Conservation (phyloP, 345 rosid species). For the Mallotus nudiflorus region DNA sequence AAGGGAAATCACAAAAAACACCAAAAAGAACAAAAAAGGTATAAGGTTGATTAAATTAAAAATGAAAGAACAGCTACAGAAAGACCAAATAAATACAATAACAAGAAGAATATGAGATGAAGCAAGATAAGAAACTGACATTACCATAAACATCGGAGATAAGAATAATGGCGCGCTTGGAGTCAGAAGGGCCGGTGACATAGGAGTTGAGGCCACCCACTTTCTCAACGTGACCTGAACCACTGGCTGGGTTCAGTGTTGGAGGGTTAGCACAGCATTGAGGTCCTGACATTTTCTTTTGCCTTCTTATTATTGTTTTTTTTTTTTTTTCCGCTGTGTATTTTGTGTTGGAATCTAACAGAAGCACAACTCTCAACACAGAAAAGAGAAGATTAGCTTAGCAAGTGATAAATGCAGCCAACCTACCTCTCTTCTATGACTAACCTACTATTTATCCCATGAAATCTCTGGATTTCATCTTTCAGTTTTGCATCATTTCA, state of each 20-base stretch:
- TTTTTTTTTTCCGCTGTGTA: too few relatives aligned
- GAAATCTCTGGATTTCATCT: too few relatives aligned
- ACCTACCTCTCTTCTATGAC: too few relatives aligned
- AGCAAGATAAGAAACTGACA: not conserved
- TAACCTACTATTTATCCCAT: too few relatives aligned
- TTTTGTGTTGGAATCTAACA: not conserved
- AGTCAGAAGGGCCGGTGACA: slow-evolving; percentile 56
- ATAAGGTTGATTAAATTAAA: not conserved
- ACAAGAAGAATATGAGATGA: too few relatives aligned
- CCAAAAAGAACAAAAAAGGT: not conserved
- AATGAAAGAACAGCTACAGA: not conserved
- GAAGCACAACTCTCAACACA: too few relatives aligned
- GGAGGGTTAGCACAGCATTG: slow-evolving; percentile 86
- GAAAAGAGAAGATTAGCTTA: too few relatives aligned
- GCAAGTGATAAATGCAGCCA: too few relatives aligned
- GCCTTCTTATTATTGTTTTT: too few relatives aligned
- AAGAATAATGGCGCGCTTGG: slow-evolving; percentile 62
- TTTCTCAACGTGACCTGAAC: slow-evolving; percentile 60
- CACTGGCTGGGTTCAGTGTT: slow-evolving; percentile 42
- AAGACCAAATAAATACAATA: not conserved
- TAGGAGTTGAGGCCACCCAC: slow-evolving; percentile 65
- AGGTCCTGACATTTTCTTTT: slow-evolving; percentile 50
- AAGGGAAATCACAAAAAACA: too few relatives aligned
- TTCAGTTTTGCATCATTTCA: not conserved
- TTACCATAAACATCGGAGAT: slow-evolving; percentile 60